These are phyloP conservation scores for Coemansia nantahalensis DNA, from an alignment of 192 early-diverging fungal genomes.

Conservation along the genomic window DNA sequence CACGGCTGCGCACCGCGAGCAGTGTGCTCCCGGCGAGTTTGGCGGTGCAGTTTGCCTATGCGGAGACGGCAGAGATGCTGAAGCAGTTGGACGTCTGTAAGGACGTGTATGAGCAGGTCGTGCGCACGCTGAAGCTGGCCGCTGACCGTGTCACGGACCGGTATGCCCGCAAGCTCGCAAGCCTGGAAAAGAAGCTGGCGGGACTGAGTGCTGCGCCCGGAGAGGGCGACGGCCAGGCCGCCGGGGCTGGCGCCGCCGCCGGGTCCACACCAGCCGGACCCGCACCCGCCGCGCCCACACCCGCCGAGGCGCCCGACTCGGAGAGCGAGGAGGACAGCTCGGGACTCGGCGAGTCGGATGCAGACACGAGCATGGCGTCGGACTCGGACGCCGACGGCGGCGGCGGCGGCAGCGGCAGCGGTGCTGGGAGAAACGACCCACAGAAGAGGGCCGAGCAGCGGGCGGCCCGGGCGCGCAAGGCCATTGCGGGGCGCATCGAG, in stretches of 20 bases:
- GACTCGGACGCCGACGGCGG: constrained; percentile 39
- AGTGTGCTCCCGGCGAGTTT: constrained; percentile 49
- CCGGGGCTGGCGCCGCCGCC: not conserved
- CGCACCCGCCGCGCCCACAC: too few species aligned
- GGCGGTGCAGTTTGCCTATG: constrained; percentile 70
- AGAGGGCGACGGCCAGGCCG: not conserved
- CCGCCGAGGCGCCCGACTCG: constrained; percentile 3
- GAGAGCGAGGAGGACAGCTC: constrained; percentile 37
- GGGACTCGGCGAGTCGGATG: constrained; percentile 45
- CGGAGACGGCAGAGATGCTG: constrained; percentile 64
- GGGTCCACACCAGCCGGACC: too few species aligned
- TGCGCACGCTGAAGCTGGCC: constrained; percentile 12
- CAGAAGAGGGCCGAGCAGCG: constrained; percentile 21
- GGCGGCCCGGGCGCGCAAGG: constrained; percentile 36
- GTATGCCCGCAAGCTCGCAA: constrained; percentile 26
- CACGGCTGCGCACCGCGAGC: constrained; percentile 34
- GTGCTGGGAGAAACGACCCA: constrained; percentile 2
- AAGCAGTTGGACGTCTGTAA: constrained; percentile 59
- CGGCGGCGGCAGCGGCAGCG: constrained; percentile 50
- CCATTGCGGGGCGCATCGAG: constrained; percentile 38
- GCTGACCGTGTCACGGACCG: constrained; percentile 17
- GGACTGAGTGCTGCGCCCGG: not conserved
- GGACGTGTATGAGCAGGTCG: constrained; percentile 55
- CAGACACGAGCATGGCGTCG: constrained; percentile 22
- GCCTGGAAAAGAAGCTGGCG: constrained; percentile 36